Evolutionary conservation across 1,284 basidiomycete species (phyloP), one percentile per base, ranked within the genome.

Genomic region (Cryptococcus sp.): DNA sequence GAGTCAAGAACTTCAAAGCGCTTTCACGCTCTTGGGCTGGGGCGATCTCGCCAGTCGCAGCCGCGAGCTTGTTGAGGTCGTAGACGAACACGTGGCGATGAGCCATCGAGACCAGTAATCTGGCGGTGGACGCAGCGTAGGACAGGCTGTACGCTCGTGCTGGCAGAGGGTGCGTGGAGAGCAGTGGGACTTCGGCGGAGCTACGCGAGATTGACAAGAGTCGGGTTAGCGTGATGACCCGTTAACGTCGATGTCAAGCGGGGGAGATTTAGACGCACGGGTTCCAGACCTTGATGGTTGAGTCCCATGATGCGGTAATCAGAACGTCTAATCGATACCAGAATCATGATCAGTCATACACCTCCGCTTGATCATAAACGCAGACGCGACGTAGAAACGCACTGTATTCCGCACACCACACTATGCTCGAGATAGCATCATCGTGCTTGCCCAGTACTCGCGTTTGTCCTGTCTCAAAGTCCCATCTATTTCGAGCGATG

Each of bases 1-100:
- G 81, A 38, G 94, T 94, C 88, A 98, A 90, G 76, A 90, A 98
- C 79, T 97, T 98, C 63, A 99, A 79, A 65, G 90, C 91, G 74
- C 90, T 93, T 80, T 98, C 96, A 60, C 96, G 80, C 66, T 87
- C 87, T 38, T 88, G 82, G 19, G 93, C 90, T 11, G 61, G 54
- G 16, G 58, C 8, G 49, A 59, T 59, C 45, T 59, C 27, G 19
- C 53, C 58, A 31, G 59, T 60, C 0, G 65, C 68, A 6, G 61
- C 53, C 2, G 68, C 69, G 84, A 95, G 87, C 65, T 87, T 87
- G 38, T 88, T 82, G 11, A 91, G 81, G 64, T 93, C 89, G 70
- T 90, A 96, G 13, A 96, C 91, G 71, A 88, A 85, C 67, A 96
- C 92, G 15, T 91, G 80, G 5, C 93, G 84, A 62, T 89, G 91